Evolutionary conservation across 2,329 filamentous ascomycete genomes (phyloP).

Genomic region (Coniochaeta sp.): DNA sequence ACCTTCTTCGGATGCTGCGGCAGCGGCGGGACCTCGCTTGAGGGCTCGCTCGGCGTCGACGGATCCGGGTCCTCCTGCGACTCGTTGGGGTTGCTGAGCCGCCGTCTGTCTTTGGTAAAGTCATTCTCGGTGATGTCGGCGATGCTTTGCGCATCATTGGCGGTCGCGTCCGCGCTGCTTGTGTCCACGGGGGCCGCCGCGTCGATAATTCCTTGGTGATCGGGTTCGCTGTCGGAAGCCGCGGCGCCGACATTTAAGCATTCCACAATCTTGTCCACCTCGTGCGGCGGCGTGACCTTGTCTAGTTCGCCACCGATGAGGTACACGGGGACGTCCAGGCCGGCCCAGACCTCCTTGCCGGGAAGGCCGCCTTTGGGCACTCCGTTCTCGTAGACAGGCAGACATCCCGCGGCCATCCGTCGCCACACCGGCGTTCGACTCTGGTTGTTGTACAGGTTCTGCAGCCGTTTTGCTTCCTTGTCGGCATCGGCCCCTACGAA

Average conservation of each 20-base stretch:
- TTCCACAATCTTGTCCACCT: slow-evolving; percentile 59
- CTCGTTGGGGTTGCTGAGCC: slow-evolving; percentile 24
- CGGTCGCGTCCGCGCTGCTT: slow-evolving; percentile 23
- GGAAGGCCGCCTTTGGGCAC: slow-evolving; percentile 57
- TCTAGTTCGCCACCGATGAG: slow-evolving; percentile 75
- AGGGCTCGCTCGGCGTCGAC: slow-evolving; percentile 34
- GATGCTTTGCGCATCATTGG: slow-evolving; percentile 9
- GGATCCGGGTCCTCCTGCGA: slow-evolving; percentile 30
- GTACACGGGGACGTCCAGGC: slow-evolving; percentile 65
- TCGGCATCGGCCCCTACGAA: slow-evolving; percentile 67
- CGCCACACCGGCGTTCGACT: slow-evolving; percentile 77
- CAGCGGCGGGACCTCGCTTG: slow-evolving; percentile 36
- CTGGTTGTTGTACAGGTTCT: slow-evolving; percentile 72
- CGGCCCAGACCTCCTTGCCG: slow-evolving; percentile 63
- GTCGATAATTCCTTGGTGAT: slow-evolving; percentile 32
- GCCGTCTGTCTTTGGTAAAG: slow-evolving; percentile 19
- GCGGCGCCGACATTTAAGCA: slow-evolving; percentile 24
- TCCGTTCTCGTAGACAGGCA: slow-evolving; percentile 52
- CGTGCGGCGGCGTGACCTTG: slow-evolving; percentile 62
- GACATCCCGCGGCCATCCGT: slow-evolving; percentile 67
- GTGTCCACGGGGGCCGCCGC: slow-evolving; percentile 40
- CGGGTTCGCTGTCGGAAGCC: slow-evolving; percentile 6
- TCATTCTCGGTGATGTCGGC: slow-evolving; percentile 28
- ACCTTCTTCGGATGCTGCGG: slow-evolving; percentile 41
- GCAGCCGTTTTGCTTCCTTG: slow-evolving; percentile 56